Evolutionary conservation across 176 grass and related monocot species (phyloP).

Genomic region (Oryza glumipatula): DNA sequence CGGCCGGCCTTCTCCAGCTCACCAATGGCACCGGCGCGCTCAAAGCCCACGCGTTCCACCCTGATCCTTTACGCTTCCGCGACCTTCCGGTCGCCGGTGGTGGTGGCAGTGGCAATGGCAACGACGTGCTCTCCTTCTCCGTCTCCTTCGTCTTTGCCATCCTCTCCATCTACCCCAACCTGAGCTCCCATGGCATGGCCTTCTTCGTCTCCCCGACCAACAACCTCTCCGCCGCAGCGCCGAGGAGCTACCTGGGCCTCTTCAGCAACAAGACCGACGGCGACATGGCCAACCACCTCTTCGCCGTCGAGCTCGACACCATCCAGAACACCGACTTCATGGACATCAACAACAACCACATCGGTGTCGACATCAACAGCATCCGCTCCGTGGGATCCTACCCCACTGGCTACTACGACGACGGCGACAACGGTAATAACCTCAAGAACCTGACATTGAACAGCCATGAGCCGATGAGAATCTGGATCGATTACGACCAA

Average conservation of each 20-base stretch:
- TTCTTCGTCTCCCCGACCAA: conserved; percentile 39
- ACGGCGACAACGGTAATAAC: not conserved
- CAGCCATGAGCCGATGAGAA: not conserved
- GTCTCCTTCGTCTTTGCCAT: conserved; percentile 22
- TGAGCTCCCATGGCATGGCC: conserved; percentile 46
- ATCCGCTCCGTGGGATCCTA: not conserved
- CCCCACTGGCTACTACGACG: conserved; percentile 19
- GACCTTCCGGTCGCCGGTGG: not conserved
- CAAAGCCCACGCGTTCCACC: conserved; percentile 46
- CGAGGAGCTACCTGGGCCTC: not conserved
- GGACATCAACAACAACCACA: not conserved
- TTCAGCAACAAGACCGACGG: not conserved
- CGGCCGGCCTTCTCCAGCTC: conserved; percentile 40
- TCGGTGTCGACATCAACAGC: not conserved
- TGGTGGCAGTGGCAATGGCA: too few relatives aligned
- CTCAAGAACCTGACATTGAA: not conserved
- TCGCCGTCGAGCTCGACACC: not conserved
- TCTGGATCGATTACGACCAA: conserved; percentile 31
- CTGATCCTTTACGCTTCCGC: conserved; percentile 16
- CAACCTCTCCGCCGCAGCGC: conserved; percentile 15
- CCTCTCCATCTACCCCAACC: not conserved
- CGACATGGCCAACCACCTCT: not conserved
- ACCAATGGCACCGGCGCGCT: conserved; percentile 5
- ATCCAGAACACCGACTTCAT: not conserved
- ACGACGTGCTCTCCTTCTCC: conserved; percentile 36